Base-by-base conservation (phyloP, 1,284 basidiomycete genomes). In the Ceratobasidium sp. region DNA sequence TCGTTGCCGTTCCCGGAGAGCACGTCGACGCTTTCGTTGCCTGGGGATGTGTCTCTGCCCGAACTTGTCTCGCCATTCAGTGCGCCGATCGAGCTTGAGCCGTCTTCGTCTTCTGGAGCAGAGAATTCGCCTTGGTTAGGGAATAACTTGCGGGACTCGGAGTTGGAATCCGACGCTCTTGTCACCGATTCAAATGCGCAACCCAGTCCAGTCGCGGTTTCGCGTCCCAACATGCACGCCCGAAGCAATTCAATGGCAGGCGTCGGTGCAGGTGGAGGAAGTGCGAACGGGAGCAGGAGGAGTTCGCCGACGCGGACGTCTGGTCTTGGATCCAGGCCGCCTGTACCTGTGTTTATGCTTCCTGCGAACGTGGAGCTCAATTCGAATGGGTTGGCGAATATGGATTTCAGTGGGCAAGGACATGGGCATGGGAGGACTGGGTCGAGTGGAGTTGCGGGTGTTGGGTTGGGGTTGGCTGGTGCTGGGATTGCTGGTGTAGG, bases 1-100 rank as follows among this genome's bases (percentile, higher is more conserved):
- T 60, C 56, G 45, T 31, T 72, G n/a, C 24, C 69, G 45, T 72
- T 72, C 36, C 69, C 69, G 27, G 69, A 47, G 1, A 72, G 69
- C 24, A 27, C 27, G 41, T 72, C 69, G 33, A 72, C 69, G n/a
- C 24, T 72, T 2, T 50, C 44, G 24, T 47, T 72, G 15, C 69
- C 69, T 15, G 56, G 56, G 45, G 56, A 72, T 31, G 57, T 72
- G 5, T 50, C 45, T 7, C 33, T 72, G 7, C 57, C 69, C 15
- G 69, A 72, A 14, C 62, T 64, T 8, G 57, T 60, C 2, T 51
- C 57, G 29, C 69, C 69, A 29, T 72, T 72, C 51, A 72, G 27
- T 29, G 31, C 45, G n/a, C 67, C 67, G 11, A 19, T 48, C 3
- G 67, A 72, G 22, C 29, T 64, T 54, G 7, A n/a, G 45, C 44